Base-by-base conservation (phyloP, 805 yeast species). In the Lipomyces anomalus region DNA sequence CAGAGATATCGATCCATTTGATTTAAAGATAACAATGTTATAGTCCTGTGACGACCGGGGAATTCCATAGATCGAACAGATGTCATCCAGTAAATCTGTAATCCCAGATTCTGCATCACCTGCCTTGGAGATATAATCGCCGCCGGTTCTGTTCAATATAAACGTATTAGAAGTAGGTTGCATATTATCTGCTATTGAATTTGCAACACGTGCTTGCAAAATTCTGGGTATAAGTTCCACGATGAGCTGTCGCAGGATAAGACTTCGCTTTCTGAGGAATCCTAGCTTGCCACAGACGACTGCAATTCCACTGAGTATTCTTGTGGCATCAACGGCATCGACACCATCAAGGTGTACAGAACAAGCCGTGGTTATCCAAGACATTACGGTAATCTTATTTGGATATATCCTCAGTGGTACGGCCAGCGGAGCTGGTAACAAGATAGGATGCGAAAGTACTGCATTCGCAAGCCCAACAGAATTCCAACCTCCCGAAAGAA, bases 281-380 rank as follows among this genome's bases (percentile, higher is more conserved):
- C 79, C 79, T 38, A 87, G 67, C 24, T 73, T 75, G 2, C 76
- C 69, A 61, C 81, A 87, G 1, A 85, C 66, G 2, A 77, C 60
- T 0, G 92, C 82, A 50, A 89, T 65, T 0, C 83, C 73, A 18
- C 81, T 72, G 60, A 82, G 81, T 0, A 88, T 72, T 35, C 75
- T 68, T 45, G 43, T 41, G 11, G 53, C 48, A 24, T 55, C 58
- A 13, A 51, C 30, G 9, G 51, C 50, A 23, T 48, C 55, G 18
- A 55, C 46, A 20, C 45, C 45, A 22, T 55, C 53, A 11, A 53
- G 37, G 16, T 42, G 38, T 5, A 44, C 49, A 20, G 42, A 47
- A 17, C 29, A 57, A 38, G 42, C 55, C 24, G 42, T 47, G 24
- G 48, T 18, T 16, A 50, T 48, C 55, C 55, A 50, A 35, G 32